Conservation (phyloP, 2,329 filamentous ascomycete genomes). For the Fonsecaea monophora region DNA sequence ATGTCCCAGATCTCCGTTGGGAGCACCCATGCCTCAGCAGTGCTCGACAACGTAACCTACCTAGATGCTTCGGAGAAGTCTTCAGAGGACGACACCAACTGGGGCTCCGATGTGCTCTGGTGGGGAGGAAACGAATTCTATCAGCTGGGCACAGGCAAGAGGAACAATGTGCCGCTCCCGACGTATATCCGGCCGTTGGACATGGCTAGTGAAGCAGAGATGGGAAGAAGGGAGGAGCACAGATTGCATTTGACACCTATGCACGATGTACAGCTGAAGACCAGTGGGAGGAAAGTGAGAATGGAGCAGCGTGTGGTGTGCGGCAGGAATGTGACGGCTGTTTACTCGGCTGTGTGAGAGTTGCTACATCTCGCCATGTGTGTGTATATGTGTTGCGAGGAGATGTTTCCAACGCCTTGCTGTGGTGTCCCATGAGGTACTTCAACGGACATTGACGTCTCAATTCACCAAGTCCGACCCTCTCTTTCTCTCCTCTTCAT, state of each 20-base stretch:
- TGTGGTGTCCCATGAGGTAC: not conserved
- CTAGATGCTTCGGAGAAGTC: conserved; percentile 60
- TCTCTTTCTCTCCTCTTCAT: not conserved
- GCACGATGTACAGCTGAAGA: conserved; percentile 64
- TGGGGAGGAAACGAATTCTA: conserved; percentile 96
- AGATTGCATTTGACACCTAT: conserved; percentile 82
- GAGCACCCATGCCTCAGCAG: conserved; percentile 77
- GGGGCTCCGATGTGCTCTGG: conserved; percentile 86
- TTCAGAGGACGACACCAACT: conserved; percentile 76
- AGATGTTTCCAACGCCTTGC: not conserved
- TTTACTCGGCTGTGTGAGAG: conserved; percentile 71
- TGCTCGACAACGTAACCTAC: conserved; percentile 81
- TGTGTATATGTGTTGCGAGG: not conserved
- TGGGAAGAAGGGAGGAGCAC: conserved; percentile 70
- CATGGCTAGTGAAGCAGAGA: conserved; percentile 65
- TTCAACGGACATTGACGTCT: not conserved
- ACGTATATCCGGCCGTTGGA: conserved; percentile 81
- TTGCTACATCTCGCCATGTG: not conserved
- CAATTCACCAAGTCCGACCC: not conserved
- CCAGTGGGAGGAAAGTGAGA: conserved; percentile 73
- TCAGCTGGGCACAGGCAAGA: conserved; percentile 88
- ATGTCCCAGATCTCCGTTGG: conserved; percentile 76
- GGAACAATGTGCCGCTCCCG: conserved; percentile 78
- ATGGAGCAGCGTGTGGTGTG: conserved; percentile 90
- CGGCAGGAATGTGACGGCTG: conserved; percentile 78